Evolutionary conservation across 2,329 filamentous ascomycete species (phyloP).

Genomic region (Fusarium falciforme): DNA sequence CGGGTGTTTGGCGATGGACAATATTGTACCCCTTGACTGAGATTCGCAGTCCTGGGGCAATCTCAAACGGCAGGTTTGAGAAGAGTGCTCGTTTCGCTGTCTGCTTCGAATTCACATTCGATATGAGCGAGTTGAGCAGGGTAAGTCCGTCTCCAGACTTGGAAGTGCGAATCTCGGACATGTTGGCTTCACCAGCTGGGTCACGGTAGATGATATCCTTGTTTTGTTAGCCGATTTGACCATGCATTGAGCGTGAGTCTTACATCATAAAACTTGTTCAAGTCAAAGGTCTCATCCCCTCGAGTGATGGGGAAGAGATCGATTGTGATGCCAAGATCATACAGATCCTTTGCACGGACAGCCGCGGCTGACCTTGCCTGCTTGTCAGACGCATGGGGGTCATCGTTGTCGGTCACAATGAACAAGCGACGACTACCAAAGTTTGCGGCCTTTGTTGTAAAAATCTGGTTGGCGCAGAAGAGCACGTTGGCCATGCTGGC

Average conservation of each 20-base stretch:
- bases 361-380: conserved; percentile 79
- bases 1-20: conserved; percentile 84
- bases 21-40: conserved; percentile 94
- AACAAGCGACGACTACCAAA: conserved; percentile 95
- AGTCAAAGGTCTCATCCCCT: conserved; percentile 77
- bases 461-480: conserved; percentile 96
- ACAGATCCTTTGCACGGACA: conserved; percentile 92
- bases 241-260: conserved; percentile 31
- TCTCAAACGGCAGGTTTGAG: conserved; percentile 85
- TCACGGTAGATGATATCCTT: conserved; percentile 92
- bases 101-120: conserved; percentile 91
- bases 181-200: conserved; percentile 73
- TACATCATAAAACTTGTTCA: conserved; percentile 92
- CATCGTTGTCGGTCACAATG: conserved; percentile 93
- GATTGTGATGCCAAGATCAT: conserved; percentile 91
- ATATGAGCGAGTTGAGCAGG: conserved; percentile 82
- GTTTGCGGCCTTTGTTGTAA: conserved; percentile 93
- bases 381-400: conserved; percentile 82
- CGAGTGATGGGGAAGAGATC: conserved; percentile 92
- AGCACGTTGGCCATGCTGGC: conserved; percentile 89
- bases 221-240: neutral
- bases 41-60: conserved; percentile 86
- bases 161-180: conserved; percentile 67
- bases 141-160: conserved; percentile 80
- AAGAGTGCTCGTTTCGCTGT: conserved; percentile 88